A percentile compares a stretch with the other conserved stretches of the same genome.
These are phyloP conservation scores for Exophiala lecanii-corni DNA, from an alignment of 2,329 filamentous ascomycete genomes.

Conservation along the genomic window DNA sequence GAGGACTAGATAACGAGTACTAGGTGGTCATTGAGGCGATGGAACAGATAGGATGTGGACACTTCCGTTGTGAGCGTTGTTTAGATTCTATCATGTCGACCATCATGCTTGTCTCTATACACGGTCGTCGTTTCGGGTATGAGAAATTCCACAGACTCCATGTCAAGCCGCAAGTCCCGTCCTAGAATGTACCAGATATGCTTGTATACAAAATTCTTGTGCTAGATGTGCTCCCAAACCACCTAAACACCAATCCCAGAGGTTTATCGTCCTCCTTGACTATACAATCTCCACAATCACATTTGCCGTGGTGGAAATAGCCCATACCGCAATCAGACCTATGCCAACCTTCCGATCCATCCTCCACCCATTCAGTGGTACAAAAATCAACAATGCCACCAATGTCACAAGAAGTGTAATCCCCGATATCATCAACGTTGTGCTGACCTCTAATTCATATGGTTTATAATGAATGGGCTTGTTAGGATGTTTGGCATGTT, in stretches of 20 bases:
- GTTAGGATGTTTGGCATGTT: conserved; percentile 63
- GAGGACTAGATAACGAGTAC: too few relatives aligned
- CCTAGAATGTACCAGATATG: too few relatives aligned
- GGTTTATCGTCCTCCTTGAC: conserved; percentile 23
- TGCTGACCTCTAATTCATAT: conserved; percentile 78
- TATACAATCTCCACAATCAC: conserved; percentile 66
- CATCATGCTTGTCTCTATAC: neutral
- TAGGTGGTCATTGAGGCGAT: too few relatives aligned
- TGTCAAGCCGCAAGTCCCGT: too few relatives aligned
- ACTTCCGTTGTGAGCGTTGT: too few relatives aligned
- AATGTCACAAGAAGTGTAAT: conserved; percentile 79
- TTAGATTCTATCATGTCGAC: neutral
- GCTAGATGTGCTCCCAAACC: too few relatives aligned
- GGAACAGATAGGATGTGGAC: too few relatives aligned
- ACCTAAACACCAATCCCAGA: too few relatives aligned
- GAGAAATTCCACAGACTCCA: too few relatives aligned
- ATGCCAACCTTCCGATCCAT: conserved; percentile 79
- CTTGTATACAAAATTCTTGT: too few relatives aligned
- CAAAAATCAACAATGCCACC: conserved; percentile 68
- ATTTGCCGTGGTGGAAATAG: conserved; percentile 72
- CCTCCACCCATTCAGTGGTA: conserved; percentile 81
- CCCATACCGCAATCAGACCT: conserved; percentile 75
- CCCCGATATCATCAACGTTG: conserved; percentile 78
- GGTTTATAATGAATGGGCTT: conserved; percentile 63
- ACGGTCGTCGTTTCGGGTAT: too few relatives aligned